phyloP scores from a whole-genome alignment of 441 rosid genomes.

The Dalechampia spathulata region DNA sequence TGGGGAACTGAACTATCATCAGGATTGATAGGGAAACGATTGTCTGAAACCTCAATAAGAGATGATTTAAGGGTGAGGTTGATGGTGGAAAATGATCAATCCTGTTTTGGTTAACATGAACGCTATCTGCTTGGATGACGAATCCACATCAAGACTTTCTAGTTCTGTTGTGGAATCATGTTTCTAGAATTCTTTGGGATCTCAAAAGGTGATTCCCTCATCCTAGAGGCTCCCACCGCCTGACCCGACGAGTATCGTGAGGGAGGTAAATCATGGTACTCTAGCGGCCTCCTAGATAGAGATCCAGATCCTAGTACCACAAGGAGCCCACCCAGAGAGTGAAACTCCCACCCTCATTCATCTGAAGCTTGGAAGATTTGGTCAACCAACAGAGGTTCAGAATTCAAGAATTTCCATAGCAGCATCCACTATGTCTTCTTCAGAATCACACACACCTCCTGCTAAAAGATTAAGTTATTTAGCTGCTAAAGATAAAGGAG shows the following conservation, averaged over 20 bases:
- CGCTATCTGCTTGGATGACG: conserved; percentile 21
- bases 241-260: too few relatives aligned
- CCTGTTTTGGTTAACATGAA: conserved; percentile 22
- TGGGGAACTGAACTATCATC: conserved; percentile 29
- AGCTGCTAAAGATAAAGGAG: too few relatives aligned
- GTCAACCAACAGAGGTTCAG: conserved; percentile 24
- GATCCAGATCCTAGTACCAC: too few relatives aligned
- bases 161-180: too few relatives aligned
- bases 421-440: too few relatives aligned
- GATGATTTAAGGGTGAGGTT: conserved; percentile 14
- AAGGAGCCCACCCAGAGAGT: too few relatives aligned
- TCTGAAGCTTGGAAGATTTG: conserved; percentile 52
- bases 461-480: conserved; percentile 42
- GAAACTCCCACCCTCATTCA: conserved; percentile 45
- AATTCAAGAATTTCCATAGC: conserved; percentile 24
- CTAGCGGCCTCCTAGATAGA: too few relatives aligned
- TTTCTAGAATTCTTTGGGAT: conserved; percentile 25
- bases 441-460: conserved; percentile 16
- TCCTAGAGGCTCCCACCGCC: too few relatives aligned
- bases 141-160: too few relatives aligned
- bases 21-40: conserved; percentile 28
- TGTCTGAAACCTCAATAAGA: conserved; percentile 17
- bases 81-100: conserved; percentile 18
- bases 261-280: too few relatives aligned
- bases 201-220: too few relatives aligned